Conservation (phyloP, 495 filamentous ascomycete genomes). For the Penicillium paradoxum region DNA sequence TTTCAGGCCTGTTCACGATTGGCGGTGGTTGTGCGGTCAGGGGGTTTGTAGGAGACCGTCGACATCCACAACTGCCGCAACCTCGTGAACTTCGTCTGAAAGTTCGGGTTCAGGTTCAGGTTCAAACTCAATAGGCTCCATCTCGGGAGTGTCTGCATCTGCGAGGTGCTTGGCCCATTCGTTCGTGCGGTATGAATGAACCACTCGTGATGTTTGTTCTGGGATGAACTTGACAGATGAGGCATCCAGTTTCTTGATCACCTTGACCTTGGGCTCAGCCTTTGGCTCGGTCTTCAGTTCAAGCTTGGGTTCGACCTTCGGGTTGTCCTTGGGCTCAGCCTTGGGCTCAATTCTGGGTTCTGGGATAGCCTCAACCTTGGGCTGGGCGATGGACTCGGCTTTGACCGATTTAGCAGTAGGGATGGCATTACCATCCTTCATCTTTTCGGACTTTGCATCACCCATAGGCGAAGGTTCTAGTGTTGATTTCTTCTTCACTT, state of each 20-base stretch:
- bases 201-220: slow-evolving; percentile 57
- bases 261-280: slow-evolving; percentile 15
- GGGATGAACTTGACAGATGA: slow-evolving; percentile 37
- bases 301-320: background rate
- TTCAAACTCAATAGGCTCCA: slow-evolving; percentile 54
- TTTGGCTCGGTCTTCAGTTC: background rate
- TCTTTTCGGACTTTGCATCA: background rate
- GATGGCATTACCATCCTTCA: background rate
- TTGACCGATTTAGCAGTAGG: background rate
- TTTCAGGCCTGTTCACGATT: slow-evolving; percentile 23
- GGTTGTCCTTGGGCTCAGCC: slow-evolving; percentile 3
- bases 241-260: slow-evolving; percentile 28
- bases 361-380: background rate
- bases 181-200: slow-evolving; percentile 82
- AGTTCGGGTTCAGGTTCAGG: slow-evolving; percentile 18
- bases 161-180: slow-evolving; percentile 94
- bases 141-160: slow-evolving; percentile 69
- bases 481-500: background rate
- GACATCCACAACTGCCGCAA: slow-evolving; percentile 57
- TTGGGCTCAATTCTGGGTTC: background rate
- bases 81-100: slow-evolving; percentile 38
- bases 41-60: slow-evolving; percentile 66
- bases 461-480: background rate
- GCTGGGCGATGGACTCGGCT: background rate
- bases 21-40: slow-evolving; percentile 42